phyloP scores from a whole-genome alignment of 441 rosid genomes.

The Euphorbia celastroides region DNA sequence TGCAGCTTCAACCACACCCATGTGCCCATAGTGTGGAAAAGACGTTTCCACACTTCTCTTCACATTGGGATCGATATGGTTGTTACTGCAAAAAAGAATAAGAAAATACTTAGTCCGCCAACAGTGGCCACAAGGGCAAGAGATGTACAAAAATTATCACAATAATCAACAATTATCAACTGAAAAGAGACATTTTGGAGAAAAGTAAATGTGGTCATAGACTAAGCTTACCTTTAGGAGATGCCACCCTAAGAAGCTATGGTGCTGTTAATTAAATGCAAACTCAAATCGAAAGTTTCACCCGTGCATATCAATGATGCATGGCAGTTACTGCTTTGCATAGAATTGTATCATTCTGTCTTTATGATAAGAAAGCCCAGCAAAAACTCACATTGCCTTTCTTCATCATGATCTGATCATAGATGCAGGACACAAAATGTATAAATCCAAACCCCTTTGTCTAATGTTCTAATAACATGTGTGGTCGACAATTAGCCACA shows the following conservation, averaged over 20 bases:
- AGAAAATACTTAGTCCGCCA: not conserved
- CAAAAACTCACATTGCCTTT: not conserved
- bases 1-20: conserved; percentile 79
- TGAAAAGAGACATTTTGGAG: not conserved
- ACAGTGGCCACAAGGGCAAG: not conserved
- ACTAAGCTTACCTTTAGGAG: not conserved
- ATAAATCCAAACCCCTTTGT: no score
- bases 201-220: not conserved
- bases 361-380: not conserved
- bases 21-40: conserved; percentile 73
- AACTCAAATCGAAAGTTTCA: not conserved
- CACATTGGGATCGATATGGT: conserved; percentile 29
- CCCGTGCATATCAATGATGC: no score
- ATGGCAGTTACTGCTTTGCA: not conserved
- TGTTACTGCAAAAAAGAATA: conserved; percentile 29
- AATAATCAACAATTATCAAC: not conserved
- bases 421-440: not conserved
- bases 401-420: not conserved
- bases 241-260: not conserved
- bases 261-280: not conserved
- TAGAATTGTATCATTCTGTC: not conserved
- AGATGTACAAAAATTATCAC: not conserved
- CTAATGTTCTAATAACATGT: not conserved
- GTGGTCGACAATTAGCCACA: not conserved
- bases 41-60: conserved; percentile 44